Evolutionary conservation across 2,329 filamentous ascomycete genomes (phyloP), one percentile per base, ranked within the genome.

Genomic region (Aspergillus flavus): DNA sequence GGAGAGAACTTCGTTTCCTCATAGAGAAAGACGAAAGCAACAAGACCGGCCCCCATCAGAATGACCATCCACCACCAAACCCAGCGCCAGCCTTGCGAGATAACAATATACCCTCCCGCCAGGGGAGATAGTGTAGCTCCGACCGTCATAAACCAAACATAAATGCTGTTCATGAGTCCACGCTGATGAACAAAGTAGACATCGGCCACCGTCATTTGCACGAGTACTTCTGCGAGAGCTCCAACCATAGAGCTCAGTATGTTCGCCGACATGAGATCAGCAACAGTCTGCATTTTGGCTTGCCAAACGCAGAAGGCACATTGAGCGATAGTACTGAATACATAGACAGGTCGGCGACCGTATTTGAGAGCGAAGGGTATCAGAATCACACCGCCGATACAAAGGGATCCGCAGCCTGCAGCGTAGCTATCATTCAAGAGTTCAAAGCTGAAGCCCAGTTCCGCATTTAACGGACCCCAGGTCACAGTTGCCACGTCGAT

Each of bases 131-230:
- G 70, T 7, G 74, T 79, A 1, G 73, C 70, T 19, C 74, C 71
- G 54, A 75, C 59, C 21, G 57, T 71, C 34, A 65, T 59, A 1
- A 74, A 70, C 72, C 75, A 80, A 61, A 81, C 71, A 63, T 82
- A 86, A 12, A 83, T 75, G 0, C 72, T 74, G 62, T 85, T 86
- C 78, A 82, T 81, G 2, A 75, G 70, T 0, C 79, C 82, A 23
- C 80, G 75, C 59, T 84, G 74, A 57, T 84, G 82, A 4, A 84
- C 75, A 62, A 84, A 84, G 70, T 80, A 84, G 50, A 85, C 59
- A 65, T 84, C 82, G 12, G 78, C 77, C 12, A 84, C 77, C 0
- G 81, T 83, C 71, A 83, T 80, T 60, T 83, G 81, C 0, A 83
- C 78, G 30, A 84, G 71, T 0, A 75, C 73, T 67, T 84, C 82